Evolutionary conservation across 352 stramenopile species (phyloP).

Genomic region (Globisporangium ultimum): DNA sequence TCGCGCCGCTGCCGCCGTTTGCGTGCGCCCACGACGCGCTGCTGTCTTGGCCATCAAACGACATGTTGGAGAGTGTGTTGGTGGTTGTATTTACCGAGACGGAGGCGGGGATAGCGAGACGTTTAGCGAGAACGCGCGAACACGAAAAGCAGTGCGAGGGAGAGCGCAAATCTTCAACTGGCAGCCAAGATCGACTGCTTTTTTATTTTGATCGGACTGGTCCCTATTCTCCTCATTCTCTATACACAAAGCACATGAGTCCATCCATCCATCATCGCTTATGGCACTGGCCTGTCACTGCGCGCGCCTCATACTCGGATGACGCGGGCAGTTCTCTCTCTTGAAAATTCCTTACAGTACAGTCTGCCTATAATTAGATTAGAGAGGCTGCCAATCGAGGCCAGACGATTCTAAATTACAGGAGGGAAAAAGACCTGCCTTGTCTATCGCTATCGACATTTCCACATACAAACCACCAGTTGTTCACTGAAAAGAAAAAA

Average conservation of each 20-base stretch:
- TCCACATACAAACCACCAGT: too few relatives aligned
- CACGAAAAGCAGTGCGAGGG: slow-evolving; percentile 3
- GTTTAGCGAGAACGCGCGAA: too few relatives aligned
- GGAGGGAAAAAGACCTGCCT: too few relatives aligned
- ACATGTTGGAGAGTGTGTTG: slow-evolving; percentile 11
- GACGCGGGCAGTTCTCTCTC: not conserved
- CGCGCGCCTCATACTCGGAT: not conserved
- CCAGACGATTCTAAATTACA: too few relatives aligned
- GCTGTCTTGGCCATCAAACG: slow-evolving; percentile 13
- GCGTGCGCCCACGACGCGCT: slow-evolving; percentile 13
- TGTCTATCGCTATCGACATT: too few relatives aligned
- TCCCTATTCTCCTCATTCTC: not conserved
- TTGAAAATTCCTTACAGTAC: not conserved
- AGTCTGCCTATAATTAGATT: not conserved
- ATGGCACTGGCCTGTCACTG: not conserved
- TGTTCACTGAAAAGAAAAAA: too few relatives aligned
- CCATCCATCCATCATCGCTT: not conserved
- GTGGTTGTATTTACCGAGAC: not conserved
- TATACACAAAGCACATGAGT: not conserved
- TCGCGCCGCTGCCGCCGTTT: slow-evolving; percentile 23
- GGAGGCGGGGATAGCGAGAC: not conserved
- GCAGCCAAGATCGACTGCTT: slow-evolving; percentile 18
- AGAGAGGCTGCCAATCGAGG: too few relatives aligned
- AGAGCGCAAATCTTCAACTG: slow-evolving; percentile 63
- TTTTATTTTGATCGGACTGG: not conserved